phyloP scores from a whole-genome alignment of 495 filamentous ascomycete species.

The Antarctomyces pellizariae region DNA sequence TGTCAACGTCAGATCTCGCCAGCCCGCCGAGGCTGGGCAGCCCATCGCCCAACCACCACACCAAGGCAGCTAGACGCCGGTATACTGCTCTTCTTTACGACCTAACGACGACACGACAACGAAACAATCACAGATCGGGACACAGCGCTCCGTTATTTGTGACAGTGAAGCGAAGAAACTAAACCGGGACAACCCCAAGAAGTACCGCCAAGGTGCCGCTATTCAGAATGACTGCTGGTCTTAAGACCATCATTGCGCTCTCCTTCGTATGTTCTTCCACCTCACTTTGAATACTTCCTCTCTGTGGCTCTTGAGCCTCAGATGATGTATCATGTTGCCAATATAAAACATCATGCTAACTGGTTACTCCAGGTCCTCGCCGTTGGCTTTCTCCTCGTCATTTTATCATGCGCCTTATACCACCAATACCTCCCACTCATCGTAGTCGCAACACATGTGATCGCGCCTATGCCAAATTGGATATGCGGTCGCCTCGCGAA shows the following conservation, averaged over 20 bases:
- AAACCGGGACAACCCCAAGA: too few species aligned
- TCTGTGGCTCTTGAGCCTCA: neutral
- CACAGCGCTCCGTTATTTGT: too few species aligned
- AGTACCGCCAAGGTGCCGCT: too few species aligned
- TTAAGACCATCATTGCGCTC: slow-evolving; percentile 96
- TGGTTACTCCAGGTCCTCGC: slow-evolving; percentile 55
- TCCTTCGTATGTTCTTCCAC: slow-evolving; percentile 49
- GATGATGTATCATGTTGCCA: neutral
- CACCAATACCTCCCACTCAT: slow-evolving; percentile 80
- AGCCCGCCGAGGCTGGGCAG: too few species aligned
- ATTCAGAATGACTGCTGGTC: slow-evolving; percentile 65
- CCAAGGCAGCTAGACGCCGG: too few species aligned
- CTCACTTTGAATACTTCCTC: neutral
- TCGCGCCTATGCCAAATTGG: slow-evolving; percentile 91
- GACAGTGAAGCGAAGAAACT: too few species aligned
- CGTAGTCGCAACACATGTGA: slow-evolving; percentile 82
- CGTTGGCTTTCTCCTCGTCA: slow-evolving; percentile 96
- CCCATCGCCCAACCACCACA: too few species aligned
- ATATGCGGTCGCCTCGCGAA: slow-evolving; percentile 70
- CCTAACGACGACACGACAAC: too few species aligned
- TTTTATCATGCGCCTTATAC: slow-evolving; percentile 89
- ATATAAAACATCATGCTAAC: slow-evolving; percentile 1
- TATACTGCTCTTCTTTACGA: too few species aligned
- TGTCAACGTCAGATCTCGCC: too few species aligned
- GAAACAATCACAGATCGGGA: too few species aligned